Percentiles rank a stretch among this genome's conserved stretches.
Conservation (phyloP, 2,329 filamentous ascomycete species). For the Exophiala sp. region DNA sequence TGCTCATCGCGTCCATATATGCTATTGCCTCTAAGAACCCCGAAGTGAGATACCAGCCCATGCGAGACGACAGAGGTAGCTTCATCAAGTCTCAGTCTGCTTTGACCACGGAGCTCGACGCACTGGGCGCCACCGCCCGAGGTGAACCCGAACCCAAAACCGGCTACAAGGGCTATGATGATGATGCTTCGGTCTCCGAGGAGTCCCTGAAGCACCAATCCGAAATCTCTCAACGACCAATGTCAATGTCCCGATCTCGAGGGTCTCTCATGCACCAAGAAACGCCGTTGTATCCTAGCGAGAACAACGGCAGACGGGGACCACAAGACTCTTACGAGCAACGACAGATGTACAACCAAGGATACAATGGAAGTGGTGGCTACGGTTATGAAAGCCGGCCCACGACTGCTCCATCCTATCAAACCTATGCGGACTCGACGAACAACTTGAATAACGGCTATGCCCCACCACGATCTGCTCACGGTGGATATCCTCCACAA, state of each 20-base stretch:
- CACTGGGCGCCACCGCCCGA: constrained; percentile 80
- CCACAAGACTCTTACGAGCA: constrained; percentile 31
- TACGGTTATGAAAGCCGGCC: constrained; percentile 24
- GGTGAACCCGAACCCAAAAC: constrained; percentile 67
- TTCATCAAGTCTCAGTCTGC: constrained; percentile 96
- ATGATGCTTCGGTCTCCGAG: constrained; percentile 52
- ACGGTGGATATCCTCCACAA: constrained; percentile 28
- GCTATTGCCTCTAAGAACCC: constrained; percentile 90
- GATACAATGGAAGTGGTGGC: constrained; percentile 22
- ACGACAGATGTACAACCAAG: constrained; percentile 28
- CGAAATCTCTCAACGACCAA: constrained; percentile 13
- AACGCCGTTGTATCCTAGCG: constrained; percentile 42
- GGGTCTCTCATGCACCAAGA: constrained; percentile 6
- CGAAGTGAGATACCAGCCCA: constrained; percentile 90
- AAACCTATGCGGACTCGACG: constrained; percentile 34
- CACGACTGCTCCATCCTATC: constrained; percentile 24
- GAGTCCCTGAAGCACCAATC: constrained; percentile 30
- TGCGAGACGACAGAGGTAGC: constrained; percentile 91
- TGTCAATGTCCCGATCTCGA: constrained; percentile 10
- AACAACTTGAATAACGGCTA: constrained; percentile 17
- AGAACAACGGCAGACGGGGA: constrained; percentile 38
- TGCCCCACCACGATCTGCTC: constrained; percentile 25
- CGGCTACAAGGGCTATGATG: constrained; percentile 61
- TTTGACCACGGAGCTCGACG: constrained; percentile 82
- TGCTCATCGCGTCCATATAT: constrained; percentile 72